Evolutionary conservation across 2,329 filamentous ascomycete genomes (phyloP).

Genomic region (Aspergillus arachidicola): DNA sequence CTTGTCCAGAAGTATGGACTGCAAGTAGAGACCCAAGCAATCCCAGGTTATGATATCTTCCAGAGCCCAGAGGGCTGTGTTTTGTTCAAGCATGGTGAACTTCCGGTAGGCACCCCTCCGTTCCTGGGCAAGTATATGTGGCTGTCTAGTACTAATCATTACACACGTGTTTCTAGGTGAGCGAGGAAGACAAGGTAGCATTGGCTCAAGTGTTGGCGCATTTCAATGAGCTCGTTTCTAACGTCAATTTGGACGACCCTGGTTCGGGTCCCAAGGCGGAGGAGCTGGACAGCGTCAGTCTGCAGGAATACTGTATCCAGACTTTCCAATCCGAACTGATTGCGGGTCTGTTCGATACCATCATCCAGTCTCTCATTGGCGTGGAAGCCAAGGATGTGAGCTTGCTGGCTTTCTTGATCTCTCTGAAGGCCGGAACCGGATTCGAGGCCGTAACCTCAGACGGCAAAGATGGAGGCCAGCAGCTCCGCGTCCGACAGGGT

Average conservation of each 20-base stretch:
- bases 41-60: constrained; percentile 32
- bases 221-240: background rate
- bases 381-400: constrained; percentile 53
- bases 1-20: constrained; percentile 23
- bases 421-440: constrained; percentile 56
- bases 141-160: background rate
- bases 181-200: background rate
- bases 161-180: background rate
- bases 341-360: constrained; percentile 42
- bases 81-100: constrained; percentile 7
- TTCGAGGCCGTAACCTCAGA: constrained; percentile 56
- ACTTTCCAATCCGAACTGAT: constrained; percentile 23
- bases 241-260: constrained; percentile 11
- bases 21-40: constrained; percentile 28
- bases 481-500: constrained; percentile 52
- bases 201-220: background rate
- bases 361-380: constrained; percentile 50
- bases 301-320: constrained; percentile 7
- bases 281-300: constrained; percentile 12
- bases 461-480: constrained; percentile 54
- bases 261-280: constrained; percentile 1
- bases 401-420: constrained; percentile 58
- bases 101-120: constrained; percentile 4
- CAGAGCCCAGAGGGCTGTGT: constrained; percentile 19
- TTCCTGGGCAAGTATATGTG: background rate